A percentile compares a stretch with the other conserved stretches of the same genome.
These are phyloP conservation scores for Kuraishia piskuri DNA, from an alignment of 805 yeast species.

Conservation along the genomic window DNA sequence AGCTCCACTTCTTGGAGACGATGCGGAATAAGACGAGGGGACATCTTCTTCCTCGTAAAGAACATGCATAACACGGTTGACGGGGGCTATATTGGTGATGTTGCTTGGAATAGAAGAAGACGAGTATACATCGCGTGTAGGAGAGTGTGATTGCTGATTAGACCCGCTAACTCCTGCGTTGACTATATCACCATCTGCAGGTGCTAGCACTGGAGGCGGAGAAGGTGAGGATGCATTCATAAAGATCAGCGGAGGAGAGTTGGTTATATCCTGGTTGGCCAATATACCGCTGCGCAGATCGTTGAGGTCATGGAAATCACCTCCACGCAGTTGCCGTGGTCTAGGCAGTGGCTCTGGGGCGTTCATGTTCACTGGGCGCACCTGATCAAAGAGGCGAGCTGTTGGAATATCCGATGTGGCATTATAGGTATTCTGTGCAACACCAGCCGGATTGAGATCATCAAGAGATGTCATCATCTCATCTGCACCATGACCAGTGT, in stretches of 20 bases:
- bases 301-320: not conserved
- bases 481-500: not conserved
- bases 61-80: conserved; percentile 2
- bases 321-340: not conserved
- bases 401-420: not conserved
- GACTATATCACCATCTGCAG: not conserved
- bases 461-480: not conserved
- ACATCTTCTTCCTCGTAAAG: conserved; percentile 3
- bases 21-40: not conserved
- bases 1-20: not conserved
- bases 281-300: conserved; percentile 2
- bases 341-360: not conserved
- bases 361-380: not conserved
- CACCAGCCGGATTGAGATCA: not conserved
- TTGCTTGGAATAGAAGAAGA: not conserved
- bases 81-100: not conserved
- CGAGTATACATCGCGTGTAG: not conserved
- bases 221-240: not conserved
- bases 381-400: not conserved
- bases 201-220: conserved; percentile 1
- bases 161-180: not conserved
- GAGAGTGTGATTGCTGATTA: not conserved
- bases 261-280: conserved; percentile 2
- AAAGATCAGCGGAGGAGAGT: conserved; percentile 1
- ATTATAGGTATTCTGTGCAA: not conserved